Evolutionary conservation across 108 stramenopile genomes (phyloP).

Genomic region (Fistulifera solaris): DNA sequence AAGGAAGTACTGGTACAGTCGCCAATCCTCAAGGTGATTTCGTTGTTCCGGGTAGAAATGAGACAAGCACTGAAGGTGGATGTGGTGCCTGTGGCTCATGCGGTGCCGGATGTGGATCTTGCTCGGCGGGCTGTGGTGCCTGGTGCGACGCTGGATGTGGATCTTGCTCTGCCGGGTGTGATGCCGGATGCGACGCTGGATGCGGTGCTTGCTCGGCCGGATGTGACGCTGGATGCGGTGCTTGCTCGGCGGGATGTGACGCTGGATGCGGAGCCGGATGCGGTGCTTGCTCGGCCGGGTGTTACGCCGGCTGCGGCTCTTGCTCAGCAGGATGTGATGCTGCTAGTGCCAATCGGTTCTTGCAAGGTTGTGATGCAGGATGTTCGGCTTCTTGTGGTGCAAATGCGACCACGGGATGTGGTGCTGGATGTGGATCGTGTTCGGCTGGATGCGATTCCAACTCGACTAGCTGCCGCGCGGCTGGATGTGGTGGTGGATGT

Average conservation of each 20-base stretch:
- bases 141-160: not conserved
- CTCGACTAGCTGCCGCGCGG: not conserved
- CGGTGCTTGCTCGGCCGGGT: not conserved
- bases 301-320: not conserved
- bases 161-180: not conserved
- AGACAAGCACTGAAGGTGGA: not conserved
- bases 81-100: slow-evolving; percentile 1
- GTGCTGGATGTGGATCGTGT: slow-evolving; percentile 4
- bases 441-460: not conserved
- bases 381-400: slow-evolving; percentile 7
- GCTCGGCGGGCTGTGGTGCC: not conserved
- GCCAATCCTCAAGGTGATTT: slow-evolving; percentile 4
- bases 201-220: not conserved
- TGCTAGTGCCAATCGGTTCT: not conserved
- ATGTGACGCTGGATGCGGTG: no score
- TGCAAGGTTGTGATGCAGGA: not conserved
- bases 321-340: not conserved
- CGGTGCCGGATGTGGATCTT: not conserved
- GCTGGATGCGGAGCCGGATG: slow-evolving; percentile 2
- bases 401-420: not conserved
- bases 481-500: slow-evolving; percentile 9
- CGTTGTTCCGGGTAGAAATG: not conserved
- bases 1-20: slow-evolving; percentile 9
- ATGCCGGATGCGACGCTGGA: slow-evolving; percentile 1
- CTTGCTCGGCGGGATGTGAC: not conserved